phyloP scores from a whole-genome alignment of 1,284 basidiomycete genomes.

The Lentinula novae-zelandiae region DNA sequence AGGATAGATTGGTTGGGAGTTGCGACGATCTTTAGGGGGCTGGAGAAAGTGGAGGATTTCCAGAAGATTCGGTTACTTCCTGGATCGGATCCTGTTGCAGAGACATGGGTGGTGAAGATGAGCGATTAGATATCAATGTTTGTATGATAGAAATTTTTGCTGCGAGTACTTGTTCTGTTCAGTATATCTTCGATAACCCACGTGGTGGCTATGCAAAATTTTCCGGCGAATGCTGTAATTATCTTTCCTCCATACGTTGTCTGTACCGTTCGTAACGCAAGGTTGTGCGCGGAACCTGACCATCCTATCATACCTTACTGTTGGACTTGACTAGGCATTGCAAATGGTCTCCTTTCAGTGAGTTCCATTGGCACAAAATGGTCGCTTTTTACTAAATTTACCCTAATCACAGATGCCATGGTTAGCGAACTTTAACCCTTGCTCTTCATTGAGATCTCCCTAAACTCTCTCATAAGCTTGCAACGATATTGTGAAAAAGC shows the following conservation, averaged over 20 bases:
- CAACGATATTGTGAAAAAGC: constrained; percentile 86
- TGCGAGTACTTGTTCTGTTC: too few relatives aligned
- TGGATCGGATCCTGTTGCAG: constrained; percentile 29
- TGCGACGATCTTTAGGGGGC: constrained; percentile 49
- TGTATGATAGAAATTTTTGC: too few relatives aligned
- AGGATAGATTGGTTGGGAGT: constrained; percentile 60
- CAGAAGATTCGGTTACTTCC: constrained; percentile 45
- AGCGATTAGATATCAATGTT: constrained; percentile 2
- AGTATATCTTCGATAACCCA: background rate
- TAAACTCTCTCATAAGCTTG: constrained; percentile 45
- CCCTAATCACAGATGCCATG: constrained; percentile 34
- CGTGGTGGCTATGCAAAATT: constrained; percentile 10
- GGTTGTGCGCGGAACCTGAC: too few relatives aligned
- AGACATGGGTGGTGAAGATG: constrained; percentile 33
- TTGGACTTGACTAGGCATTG: too few relatives aligned
- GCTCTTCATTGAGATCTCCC: constrained; percentile 1
- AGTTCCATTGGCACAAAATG: constrained; percentile 14
- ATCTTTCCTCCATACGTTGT: background rate
- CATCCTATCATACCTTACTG: too few relatives aligned
- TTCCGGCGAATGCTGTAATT: background rate
- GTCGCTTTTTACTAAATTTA: background rate
- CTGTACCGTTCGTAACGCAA: too few relatives aligned
- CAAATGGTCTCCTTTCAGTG: constrained; percentile 43
- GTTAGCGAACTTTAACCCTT: constrained; percentile 22
- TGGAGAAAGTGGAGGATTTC: constrained; percentile 54